Evolutionary conservation across 108 stramenopile genomes (phyloP), one percentile per base, ranked within the genome.

Genomic region (Thalassiosira profunda): DNA sequence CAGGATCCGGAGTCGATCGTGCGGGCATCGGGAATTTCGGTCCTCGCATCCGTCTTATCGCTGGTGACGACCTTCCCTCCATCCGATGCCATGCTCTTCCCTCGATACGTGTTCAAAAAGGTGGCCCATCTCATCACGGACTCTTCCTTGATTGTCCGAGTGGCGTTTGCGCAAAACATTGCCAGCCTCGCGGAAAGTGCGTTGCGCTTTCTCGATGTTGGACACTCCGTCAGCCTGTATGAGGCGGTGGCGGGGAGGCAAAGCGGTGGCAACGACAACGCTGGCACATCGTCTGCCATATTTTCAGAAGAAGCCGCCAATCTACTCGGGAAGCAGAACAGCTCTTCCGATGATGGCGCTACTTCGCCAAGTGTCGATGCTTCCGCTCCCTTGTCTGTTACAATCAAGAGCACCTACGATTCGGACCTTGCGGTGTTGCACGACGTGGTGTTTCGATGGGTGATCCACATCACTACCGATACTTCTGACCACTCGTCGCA

Each of bases 31-130:
- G 88, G 94, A 9, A 63, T 98, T 7, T 73, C 89, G 14, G 82
- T 84, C 0, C 60, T 98, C 10, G 74, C 91, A 11, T 80, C 78
- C 1, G 85, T 96, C 14, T 56, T 97, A 14, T 68, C 78, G 42
- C 67, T 66, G 25, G 84, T 98, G 5, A 74, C 80, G n/a, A 72
- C 67, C 2, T 94, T 97, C 67, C 90, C 95, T 10, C 93, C 95
- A 0, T 96, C 94, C 9, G 97, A 98, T 74, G 89, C 94, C 18
- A 80, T 91, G 58, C 70, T 99, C 0, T 98, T 99, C 53, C 93
- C 95, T 6, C 84, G 92, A 58, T 99, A 98, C 66, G 82, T 99
- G 18, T 97, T 98, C 76, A 98, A 97, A 44, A 79, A 93, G 20
- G 88, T 99, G 2, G 72, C 89, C 21, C 90, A 90, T 48, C 61